These are phyloP conservation scores for Fragilariopsis cylindrus DNA, from an alignment of 108 stramenopile genomes.

Conservation along the genomic window DNA sequence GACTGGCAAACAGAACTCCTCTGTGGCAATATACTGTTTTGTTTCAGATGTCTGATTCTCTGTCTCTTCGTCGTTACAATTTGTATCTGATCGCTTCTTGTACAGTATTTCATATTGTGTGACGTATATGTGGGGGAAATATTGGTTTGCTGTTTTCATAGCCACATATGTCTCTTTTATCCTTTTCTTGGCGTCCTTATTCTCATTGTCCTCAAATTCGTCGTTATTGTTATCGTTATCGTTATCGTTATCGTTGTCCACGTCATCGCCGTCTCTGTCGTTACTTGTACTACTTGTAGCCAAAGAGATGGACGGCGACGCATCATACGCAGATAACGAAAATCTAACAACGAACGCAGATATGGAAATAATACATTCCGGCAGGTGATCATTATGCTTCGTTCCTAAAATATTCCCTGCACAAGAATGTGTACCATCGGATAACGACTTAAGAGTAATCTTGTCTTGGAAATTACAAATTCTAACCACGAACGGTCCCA, in stretches of 20 bases:
- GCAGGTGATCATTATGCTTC: neutral
- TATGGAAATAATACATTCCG: constrained; percentile 8
- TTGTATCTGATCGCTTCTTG: neutral
- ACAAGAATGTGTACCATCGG: constrained; percentile 1
- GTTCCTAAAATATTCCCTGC: neutral
- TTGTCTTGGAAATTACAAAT: neutral
- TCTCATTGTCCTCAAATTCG: neutral
- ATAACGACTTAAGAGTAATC: neutral
- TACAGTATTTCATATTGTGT: constrained; percentile 11
- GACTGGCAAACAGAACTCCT: neutral
- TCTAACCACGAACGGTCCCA: neutral
- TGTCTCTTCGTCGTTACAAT: neutral
- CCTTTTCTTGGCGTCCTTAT: neutral
- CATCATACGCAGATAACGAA: neutral
- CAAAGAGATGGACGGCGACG: neutral
- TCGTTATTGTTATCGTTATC: neutral
- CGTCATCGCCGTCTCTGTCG: neutral
- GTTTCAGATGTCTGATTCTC: neutral
- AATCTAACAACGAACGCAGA: neutral
- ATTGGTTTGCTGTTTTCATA: neutral
- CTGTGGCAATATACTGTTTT: neutral
- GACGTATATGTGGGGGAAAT: neutral
- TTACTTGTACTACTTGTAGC: neutral
- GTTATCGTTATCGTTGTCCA: neutral
- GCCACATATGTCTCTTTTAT: neutral